A percentile compares a stretch with the other conserved stretches of the same genome.
Conservation (phyloP, 192 early-diverging fungal genomes). For the Nowakowskiella sp. region DNA sequence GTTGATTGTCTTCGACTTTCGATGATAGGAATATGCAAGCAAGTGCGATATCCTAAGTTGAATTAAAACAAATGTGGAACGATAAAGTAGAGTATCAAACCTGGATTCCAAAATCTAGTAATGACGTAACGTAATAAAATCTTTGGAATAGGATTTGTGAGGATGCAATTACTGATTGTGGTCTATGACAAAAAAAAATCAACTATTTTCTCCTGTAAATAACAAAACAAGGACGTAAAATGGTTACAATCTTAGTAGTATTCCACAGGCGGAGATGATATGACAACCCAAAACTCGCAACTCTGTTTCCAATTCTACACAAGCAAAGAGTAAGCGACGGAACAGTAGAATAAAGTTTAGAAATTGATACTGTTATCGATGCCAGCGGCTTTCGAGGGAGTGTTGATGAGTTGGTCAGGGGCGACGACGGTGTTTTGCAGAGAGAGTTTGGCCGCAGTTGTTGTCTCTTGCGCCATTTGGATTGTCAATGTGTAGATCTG, state of each 20-base stretch:
- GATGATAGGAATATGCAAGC: constrained; percentile 35
- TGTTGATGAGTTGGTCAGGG: constrained; percentile 54
- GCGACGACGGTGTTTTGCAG: constrained; percentile 72
- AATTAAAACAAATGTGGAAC: constrained; percentile 7
- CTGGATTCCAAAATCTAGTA: constrained; percentile 61
- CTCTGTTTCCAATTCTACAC: constrained; percentile 56
- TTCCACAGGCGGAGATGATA: constrained; percentile 75
- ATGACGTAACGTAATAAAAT: constrained; percentile 75
- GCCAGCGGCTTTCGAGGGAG: constrained; percentile 45
- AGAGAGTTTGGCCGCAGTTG: constrained; percentile 61
- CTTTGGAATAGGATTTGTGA: constrained; percentile 90
- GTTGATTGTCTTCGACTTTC: constrained; percentile 69
- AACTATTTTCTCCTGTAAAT: background rate
- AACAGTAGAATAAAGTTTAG: background rate
- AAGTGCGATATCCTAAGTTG: constrained; percentile 29
- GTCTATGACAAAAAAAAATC: constrained; percentile 38
- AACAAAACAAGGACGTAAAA: background rate
- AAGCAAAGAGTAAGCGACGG: background rate
- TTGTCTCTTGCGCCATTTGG: too few relatives aligned
- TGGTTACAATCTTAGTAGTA: constrained; percentile 64
- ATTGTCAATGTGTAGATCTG: too few relatives aligned
- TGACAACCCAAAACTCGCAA: constrained; percentile 70
- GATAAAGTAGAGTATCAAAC: constrained; percentile 31
- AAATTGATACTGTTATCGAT: constrained; percentile 18
- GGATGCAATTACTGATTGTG: constrained; percentile 91